These are phyloP conservation scores for Hirsutella rhossiliensis DNA, from an alignment of 2,329 filamentous ascomycete species.

Conservation along the genomic window DNA sequence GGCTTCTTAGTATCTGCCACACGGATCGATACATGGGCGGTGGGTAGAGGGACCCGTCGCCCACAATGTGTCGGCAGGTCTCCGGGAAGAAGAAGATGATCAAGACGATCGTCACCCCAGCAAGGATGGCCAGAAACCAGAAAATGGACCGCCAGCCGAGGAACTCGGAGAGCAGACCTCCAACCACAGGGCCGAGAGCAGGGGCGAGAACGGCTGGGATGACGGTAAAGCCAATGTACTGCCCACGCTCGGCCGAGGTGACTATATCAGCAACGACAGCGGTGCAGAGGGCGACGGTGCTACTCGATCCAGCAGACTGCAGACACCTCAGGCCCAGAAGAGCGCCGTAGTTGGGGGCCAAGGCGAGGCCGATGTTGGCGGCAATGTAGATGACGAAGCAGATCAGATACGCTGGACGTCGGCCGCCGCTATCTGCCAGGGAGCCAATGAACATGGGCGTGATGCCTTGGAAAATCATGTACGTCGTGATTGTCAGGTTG, in stretches of 20 bases:
- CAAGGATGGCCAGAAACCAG: slow-evolving; percentile 45
- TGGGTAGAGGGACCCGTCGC: slow-evolving; percentile 35
- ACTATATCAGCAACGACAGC: slow-evolving; percentile 53
- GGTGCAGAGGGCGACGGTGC: slow-evolving; percentile 43
- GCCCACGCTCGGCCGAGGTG: slow-evolving; percentile 48
- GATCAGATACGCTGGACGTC: slow-evolving; percentile 40
- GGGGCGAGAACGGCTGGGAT: slow-evolving; percentile 35
- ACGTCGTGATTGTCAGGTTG: slow-evolving; percentile 41
- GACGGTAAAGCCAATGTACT: slow-evolving; percentile 42
- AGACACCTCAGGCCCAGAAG: slow-evolving; percentile 42
- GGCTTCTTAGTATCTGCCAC: slow-evolving; percentile 14
- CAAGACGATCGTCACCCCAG: slow-evolving; percentile 25
- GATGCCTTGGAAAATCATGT: slow-evolving; percentile 49
- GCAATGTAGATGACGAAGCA: slow-evolving; percentile 40
- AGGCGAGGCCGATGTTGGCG: slow-evolving; percentile 40
- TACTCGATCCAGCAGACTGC: slow-evolving; percentile 45
- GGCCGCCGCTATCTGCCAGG: slow-evolving; percentile 40
- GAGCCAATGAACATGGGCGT: slow-evolving; percentile 44
- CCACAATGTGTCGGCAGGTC: slow-evolving; percentile 36
- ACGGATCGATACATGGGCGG: slow-evolving; percentile 23
- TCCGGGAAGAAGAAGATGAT: slow-evolving; percentile 40
- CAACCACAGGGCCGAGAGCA: slow-evolving; percentile 42
- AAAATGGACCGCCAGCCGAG: slow-evolving; percentile 50
- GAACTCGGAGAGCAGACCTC: slow-evolving; percentile 42
- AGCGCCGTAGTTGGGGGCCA: slow-evolving; percentile 34